Evolutionary conservation across 1,284 basidiomycete genomes (phyloP), one percentile per base, ranked within the genome.

Genomic region (Cryptococcus sp.): DNA sequence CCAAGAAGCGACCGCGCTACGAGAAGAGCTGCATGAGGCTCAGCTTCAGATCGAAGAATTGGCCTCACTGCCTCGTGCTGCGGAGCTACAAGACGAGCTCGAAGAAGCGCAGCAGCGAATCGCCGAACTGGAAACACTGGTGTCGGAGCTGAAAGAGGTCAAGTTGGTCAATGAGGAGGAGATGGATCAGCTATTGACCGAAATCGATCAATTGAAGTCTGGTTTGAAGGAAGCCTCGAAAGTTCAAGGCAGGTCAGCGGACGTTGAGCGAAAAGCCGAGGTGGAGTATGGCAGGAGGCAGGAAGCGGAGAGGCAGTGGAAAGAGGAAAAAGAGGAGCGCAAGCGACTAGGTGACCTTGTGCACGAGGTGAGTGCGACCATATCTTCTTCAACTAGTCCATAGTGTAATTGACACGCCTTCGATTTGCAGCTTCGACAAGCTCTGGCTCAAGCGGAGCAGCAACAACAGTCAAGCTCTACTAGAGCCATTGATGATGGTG

Each of bases 311-410:
- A 54, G 58, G 41, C 62, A 66, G 41, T 61, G 64, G 15, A 52
- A 52, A n/a, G 64, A 72, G 23, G 65, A 68, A 51, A 56, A 61
- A 45, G 67, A 75, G 47, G 54, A 63, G 42, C 79, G 82, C 11
- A 63, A 78, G 3, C 83, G 84, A 53, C 81, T 84, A 55, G 69
- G 88, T 45, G 80, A 78, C 3, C 81, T 84, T 43, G 82, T 80
- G 4, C 73, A 75, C 7, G 79, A 77, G 1, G 85, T 81, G 47
- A 61, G 64, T 53, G 10, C 11, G n/a, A 5, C 16, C 35, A 48
- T 3, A 35, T 35, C 30, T 13, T 35, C 30, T 35, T 13, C 30
- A 10, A 35, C 30, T 35, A 8, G 30, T 35, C 30, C 10, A 10
- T 8, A 35, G 30, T 35, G 8, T 10, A 10, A 10, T 8, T 35